phyloP scores from a whole-genome alignment of 257 asterid genomes.

The Solanum pennellii region DNA sequence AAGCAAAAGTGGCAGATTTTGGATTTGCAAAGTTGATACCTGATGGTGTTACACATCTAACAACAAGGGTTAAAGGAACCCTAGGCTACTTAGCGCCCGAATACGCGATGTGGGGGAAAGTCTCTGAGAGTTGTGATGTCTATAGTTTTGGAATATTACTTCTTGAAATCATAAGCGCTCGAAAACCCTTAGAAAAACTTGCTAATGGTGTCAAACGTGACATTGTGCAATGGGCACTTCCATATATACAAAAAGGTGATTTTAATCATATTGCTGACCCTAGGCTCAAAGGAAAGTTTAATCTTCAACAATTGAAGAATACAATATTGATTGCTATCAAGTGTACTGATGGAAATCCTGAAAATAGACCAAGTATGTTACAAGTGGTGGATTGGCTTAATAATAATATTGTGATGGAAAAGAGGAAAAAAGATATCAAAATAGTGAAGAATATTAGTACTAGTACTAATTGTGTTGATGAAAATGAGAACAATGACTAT shows the following conservation, averaged over 20 bases:
- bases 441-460: background rate
- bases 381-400: constrained; percentile 58
- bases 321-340: constrained; percentile 34
- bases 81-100: constrained; percentile 75
- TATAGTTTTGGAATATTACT: constrained; percentile 72
- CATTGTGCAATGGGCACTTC: constrained; percentile 61
- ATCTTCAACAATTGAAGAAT: constrained; percentile 18
- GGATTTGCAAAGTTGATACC: constrained; percentile 73
- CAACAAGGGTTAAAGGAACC: constrained; percentile 75
- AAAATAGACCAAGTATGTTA: constrained; percentile 60
- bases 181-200: constrained; percentile 61
- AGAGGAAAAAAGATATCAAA: constrained; percentile 15
- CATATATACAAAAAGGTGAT: constrained; percentile 35
- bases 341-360: constrained; percentile 43
- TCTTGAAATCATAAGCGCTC: constrained; percentile 46
- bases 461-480: background rate
- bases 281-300: constrained; percentile 40
- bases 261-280: constrained; percentile 62
- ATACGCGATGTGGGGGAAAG: constrained; percentile 87
- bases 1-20: constrained; percentile 69
- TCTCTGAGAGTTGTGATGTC: constrained; percentile 69
- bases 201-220: constrained; percentile 61
- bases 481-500: background rate
- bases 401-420: constrained; percentile 20
- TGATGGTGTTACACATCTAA: constrained; percentile 60